Evolutionary conservation across 257 asterid genomes (phyloP), one percentile per base, ranked within the genome.

Genomic region (Verbena officinalis): DNA sequence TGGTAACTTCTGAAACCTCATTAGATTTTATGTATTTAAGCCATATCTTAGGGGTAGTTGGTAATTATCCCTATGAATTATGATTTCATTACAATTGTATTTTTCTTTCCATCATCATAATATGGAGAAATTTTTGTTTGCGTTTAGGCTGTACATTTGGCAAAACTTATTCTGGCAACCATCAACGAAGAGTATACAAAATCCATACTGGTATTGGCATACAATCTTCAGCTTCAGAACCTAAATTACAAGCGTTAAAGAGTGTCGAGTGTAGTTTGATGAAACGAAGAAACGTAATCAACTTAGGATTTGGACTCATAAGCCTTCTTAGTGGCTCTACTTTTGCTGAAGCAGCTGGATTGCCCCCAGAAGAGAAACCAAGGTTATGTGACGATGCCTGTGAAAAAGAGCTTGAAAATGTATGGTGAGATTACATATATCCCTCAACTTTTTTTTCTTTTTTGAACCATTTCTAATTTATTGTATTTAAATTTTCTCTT

Each of bases 341-440:
- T 69, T 64, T 64, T 67, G 76, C 81, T 38, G 80, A 77, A 59
- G 96, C 95, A 21, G 95, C 94, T 77, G 97, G 97, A 38, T 81
- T 93, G 82, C 97, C 99, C 34, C 97, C 88, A 0, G 97, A 93
- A 73, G 87, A 93, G 46, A 87, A 90, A 66, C 97, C 97, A 36
- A 93, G 65, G 78, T 81, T 87, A 36, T 93, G 99, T 20, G 96
- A 93, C 16, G 89, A 75, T 45, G 74, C 64, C 22, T 93, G 99
- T 76, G 92, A 72, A 81, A 90, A 90, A 80, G 95, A 87, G 95
- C 92, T 87, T 77, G 93, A 85, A 84, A 87, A 87, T 83, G 95
- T 87, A 87, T 79, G 93, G 93, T 83, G 93, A 87, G 89, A 72
- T 70, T 74, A 78, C 76, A 67, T 64, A 63, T 11, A 73, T 78